Evolutionary conservation across 305 asterid genomes (phyloP).

Genomic region (Fraxinus platypoda): DNA sequence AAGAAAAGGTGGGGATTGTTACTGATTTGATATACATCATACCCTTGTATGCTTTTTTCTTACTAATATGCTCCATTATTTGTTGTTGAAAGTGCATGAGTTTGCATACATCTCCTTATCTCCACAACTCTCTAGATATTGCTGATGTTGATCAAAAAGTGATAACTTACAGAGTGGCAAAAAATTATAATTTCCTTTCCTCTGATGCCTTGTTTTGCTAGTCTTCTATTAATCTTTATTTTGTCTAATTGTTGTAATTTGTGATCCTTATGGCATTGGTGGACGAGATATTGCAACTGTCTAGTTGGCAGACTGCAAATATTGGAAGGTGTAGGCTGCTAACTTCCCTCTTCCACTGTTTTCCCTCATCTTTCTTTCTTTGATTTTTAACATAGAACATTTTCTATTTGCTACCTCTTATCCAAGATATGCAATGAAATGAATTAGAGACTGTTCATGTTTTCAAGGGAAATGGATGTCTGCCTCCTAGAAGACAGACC

Average conservation of each 20-base stretch:
- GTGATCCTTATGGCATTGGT: background rate
- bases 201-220: background rate
- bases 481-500: background rate
- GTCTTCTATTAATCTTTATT: background rate
- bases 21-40: slow-evolving; percentile 6
- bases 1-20: slow-evolving; percentile 50
- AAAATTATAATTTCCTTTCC: background rate
- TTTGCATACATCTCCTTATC: background rate
- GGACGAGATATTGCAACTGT: background rate
- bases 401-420: slow-evolving; percentile 1
- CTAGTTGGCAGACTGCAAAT: background rate
- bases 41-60: background rate
- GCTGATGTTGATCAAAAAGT: background rate
- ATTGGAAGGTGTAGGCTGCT: background rate
- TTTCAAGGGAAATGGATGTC: background rate
- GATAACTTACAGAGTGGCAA: background rate
- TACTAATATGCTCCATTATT: background rate
- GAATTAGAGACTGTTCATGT: background rate
- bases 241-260: background rate
- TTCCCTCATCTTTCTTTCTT: background rate
- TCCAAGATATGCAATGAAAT: background rate
- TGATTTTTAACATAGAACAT: background rate
- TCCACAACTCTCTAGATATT: background rate
- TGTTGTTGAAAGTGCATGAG: background rate
- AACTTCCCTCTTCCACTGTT: background rate